Conservation (phyloP, 805 yeast genomes). For the Maudiozyma serrabonitensis region DNA sequence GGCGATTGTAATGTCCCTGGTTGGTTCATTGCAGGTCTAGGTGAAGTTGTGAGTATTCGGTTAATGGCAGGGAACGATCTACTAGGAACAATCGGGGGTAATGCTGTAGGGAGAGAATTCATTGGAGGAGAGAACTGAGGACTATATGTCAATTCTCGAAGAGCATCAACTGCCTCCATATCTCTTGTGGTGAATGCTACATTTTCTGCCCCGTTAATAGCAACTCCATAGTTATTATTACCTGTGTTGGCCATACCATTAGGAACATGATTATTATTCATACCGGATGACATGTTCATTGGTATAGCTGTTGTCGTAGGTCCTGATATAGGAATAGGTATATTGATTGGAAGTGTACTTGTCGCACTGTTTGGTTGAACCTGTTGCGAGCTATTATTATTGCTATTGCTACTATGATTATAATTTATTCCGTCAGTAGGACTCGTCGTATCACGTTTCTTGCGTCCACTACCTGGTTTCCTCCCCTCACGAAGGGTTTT, state of each 20-base stretch:
- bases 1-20: constrained; percentile 1
- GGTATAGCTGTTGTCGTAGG: neutral
- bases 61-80: constrained; percentile 5
- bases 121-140: constrained; percentile 7
- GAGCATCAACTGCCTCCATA: constrained; percentile 22
- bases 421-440: neutral
- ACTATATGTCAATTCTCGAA: constrained; percentile 20
- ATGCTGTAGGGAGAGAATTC: neutral
- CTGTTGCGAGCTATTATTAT: neutral
- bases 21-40: neutral
- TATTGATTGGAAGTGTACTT: neutral
- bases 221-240: neutral
- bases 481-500: constrained; percentile 28
- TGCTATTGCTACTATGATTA: neutral
- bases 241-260: neutral
- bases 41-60: constrained; percentile 2
- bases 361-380: neutral
- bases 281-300: neutral
- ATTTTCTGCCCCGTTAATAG: neutral
- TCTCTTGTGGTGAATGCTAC: constrained; percentile 12
- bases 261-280: neutral
- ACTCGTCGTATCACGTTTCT: constrained; percentile 9
- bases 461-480: constrained; percentile 29
- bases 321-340: neutral
- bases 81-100: constrained; percentile 1